Evolutionary conservation across 768 basidiomycete genomes (phyloP).

Genomic region (Pleurotus tuoliensis): DNA sequence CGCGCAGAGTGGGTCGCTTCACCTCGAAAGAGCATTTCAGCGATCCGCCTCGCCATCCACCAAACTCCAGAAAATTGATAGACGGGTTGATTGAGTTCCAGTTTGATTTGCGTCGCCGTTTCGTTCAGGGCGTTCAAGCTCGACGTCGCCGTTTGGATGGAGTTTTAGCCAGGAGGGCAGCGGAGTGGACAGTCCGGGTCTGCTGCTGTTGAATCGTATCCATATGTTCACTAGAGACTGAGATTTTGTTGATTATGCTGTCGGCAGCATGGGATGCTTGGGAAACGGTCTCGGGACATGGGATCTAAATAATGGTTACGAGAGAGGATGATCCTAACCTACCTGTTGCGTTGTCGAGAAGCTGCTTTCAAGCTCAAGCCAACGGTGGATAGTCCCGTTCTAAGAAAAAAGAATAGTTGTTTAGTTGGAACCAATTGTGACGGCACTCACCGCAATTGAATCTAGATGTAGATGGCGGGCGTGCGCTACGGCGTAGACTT

Average conservation of each 20-base stretch:
- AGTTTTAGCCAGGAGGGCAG: background rate
- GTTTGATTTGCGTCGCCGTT: background rate
- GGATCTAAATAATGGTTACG: no score
- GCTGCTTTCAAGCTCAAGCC: background rate
- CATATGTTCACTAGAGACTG: background rate
- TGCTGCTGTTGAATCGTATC: background rate
- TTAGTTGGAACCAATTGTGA: no score
- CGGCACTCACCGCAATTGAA: background rate
- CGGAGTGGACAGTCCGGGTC: background rate
- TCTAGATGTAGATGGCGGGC: background rate
- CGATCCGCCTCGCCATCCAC: background rate
- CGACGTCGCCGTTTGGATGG: background rate
- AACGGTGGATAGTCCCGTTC: background rate
- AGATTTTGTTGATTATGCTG: background rate
- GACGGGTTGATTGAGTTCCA: background rate
- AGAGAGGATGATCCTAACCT: background rate
- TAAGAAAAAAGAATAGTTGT: background rate
- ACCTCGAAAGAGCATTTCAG: background rate
- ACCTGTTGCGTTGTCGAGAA: background rate
- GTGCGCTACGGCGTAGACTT: background rate
- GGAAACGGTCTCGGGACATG: background rate
- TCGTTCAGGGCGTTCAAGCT: slow-evolving; percentile 1
- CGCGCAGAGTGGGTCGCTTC: background rate
- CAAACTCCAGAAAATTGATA: background rate
- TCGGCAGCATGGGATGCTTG: background rate